phyloP scores from a whole-genome alignment of 2,329 filamentous ascomycete genomes.

The Colletotrichum sublineola region DNA sequence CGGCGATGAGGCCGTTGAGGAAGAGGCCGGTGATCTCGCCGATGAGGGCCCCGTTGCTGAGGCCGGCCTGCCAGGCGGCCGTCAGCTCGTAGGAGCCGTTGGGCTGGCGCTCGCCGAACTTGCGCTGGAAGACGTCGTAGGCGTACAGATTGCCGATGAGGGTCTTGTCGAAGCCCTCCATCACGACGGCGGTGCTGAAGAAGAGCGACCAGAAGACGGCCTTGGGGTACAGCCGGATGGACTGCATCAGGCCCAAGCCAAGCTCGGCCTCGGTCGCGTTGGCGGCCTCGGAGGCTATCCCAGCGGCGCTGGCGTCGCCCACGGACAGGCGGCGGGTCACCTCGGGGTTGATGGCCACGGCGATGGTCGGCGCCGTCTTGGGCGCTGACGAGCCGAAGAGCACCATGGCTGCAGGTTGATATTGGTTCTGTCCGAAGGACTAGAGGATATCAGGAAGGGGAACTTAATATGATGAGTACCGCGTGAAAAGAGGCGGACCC shows the following conservation, averaged over 20 bases:
- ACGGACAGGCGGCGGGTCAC: conserved; percentile 18
- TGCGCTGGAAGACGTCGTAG: conserved; percentile 51
- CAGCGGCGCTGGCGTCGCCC: conserved; percentile 14
- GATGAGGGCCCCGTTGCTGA: conserved; percentile 61
- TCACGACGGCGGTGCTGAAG: conserved; percentile 57
- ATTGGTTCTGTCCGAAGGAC: neutral
- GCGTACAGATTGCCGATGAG: conserved; percentile 41
- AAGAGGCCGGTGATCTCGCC: conserved; percentile 66
- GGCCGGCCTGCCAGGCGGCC: conserved; percentile 63
- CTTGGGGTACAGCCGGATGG: conserved; percentile 59
- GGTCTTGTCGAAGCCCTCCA: conserved; percentile 49
- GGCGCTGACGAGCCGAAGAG: conserved; percentile 15
- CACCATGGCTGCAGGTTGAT: conserved; percentile 12
- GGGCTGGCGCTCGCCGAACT: conserved; percentile 53
- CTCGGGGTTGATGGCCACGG: conserved; percentile 26
- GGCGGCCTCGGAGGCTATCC: conserved; percentile 47
- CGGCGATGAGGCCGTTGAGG: conserved; percentile 61
- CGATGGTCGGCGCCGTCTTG: conserved; percentile 10
- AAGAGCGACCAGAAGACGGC: conserved; percentile 59
- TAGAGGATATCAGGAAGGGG: neutral
- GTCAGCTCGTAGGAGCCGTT: conserved; percentile 61
- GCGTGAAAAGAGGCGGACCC: neutral
- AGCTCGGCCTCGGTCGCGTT: conserved; percentile 57
- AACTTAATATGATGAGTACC: neutral
- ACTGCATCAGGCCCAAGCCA: conserved; percentile 52